Evolutionary conservation across 495 filamentous ascomycete genomes (phyloP), one percentile per base, ranked within the genome.

Genomic region (Penicillium riverlandense): DNA sequence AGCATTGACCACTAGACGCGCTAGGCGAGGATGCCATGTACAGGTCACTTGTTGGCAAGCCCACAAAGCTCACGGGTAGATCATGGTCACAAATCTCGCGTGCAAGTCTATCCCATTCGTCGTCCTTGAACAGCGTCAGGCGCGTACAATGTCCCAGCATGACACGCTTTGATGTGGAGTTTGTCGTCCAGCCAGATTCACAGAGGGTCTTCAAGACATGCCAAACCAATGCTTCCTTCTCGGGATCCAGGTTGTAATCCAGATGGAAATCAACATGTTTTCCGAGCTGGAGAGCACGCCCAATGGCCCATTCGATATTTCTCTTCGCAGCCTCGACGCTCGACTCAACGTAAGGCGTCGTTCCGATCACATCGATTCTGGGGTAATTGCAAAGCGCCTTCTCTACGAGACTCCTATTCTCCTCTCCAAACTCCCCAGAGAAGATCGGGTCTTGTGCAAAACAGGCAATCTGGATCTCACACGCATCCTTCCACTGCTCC

Each of bases 391-490:
- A 45, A 2, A 71, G 56, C 1, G 82, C 82, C 4, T 63, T 39
- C 28, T 75, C 62, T 29, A 86, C 66, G 1, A 82, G 41, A 9
- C 40, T 41, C 30, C 69, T 67, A 35, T 71, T 73, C 31, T 65
- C 47, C 0, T 69, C 71, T 11, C 69, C 75, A 42, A 76, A 53
- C 9, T 64, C 47, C 11, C 70, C 71, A 2, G 79, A 80, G 60
- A 82, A 84, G 10, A 88, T 66, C 11, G 84, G 75, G 38, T 86
- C 75, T 48, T 89, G 85, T 5, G 85, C 84, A 56, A 87, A 90
- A 1, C 72, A 77, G 45, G 78, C 84, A n/a, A 90, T 74, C 52
- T 88, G 84, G 6, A 88, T 66, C 13, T 79, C 58, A 47, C 83
- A 82, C 2, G 55, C 49, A 10, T 75, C 65, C 8, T 55, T 47